Evolutionary conservation across 129 eudicot genomes (phyloP), one percentile per base, ranked within the genome.

Genomic region (Smallanthus sonchifolius): DNA sequence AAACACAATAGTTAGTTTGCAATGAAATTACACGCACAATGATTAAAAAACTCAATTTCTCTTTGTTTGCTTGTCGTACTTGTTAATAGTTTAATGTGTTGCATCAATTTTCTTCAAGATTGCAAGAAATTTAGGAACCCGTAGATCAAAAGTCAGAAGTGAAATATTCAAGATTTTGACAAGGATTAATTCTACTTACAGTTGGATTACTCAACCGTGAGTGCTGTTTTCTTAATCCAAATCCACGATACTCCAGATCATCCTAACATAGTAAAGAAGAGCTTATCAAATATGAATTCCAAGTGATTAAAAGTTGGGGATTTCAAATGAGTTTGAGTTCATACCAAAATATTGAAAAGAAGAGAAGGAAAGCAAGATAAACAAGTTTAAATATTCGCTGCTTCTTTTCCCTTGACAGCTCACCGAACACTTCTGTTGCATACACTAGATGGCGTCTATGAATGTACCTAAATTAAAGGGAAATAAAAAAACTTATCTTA

Each of bases 361-460:
- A 63, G 51, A 84, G 70, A 70, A 88, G 81, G 76, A 81, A 30
- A 48, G 75, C 85, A 76, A 86, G 83, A 80, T 86, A 88, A 42
- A 77, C 83, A 57, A 91, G 88, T 86, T 91, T 91, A 67, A 56
- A 82, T 44, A 84, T 48, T 63, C 97, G 77, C 15, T 82, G 82
- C 72, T 79, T 86, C 85, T 91, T 91, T 76, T 84, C 88, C 84
- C 81, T 69, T 20, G 87, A 72, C 43, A 91, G 77, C 74, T 86
- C 90, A 65, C 77, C 83, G 75, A 83, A 91, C 48, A 84, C 87
- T 83, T 91, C 97, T 10, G 95, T 91, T 77, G 88, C 97, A 77
- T 91, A 92, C 69, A 91, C 81, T 68, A 86, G 56, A 75, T 91
- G 95, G 9, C 75, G 83, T 51, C 75, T 55, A 48, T 72, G 66